Evolutionary conservation across 2,329 filamentous ascomycete species (phyloP), one percentile per base, ranked within the genome.

Genomic region (Rhynchosporium graminicola): DNA sequence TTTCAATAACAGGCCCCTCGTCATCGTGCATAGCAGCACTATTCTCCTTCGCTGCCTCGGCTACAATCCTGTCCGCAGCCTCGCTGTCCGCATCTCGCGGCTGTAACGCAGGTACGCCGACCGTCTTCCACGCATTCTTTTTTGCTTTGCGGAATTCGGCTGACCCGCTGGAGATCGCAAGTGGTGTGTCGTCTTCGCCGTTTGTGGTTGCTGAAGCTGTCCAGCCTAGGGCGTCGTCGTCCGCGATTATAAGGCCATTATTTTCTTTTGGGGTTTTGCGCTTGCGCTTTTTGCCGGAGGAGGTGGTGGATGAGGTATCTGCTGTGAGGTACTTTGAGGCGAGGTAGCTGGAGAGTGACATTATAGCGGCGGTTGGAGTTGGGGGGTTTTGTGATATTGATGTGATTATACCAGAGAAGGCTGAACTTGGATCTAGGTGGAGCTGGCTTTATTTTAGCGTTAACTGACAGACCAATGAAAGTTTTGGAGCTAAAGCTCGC

Each of bases 311-410:
- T 29, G 74, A 71, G 9, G 73, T 76, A 68, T 89, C 86, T 46
- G 87, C 86, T 1, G 83, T 90, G 56, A 99, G 87, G 75, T 99
- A 99, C 76, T 92, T 95, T 66, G 91, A 89, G 43, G 94, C 93
- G 42, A 99, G 85, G 73, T 98, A 99, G 73, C 87, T 87, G 63
- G 92, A 88, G 68, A 97, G 83, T 8, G 79, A 60, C 51, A 60
- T 60, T 7, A 47, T 60, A 38, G 38, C 38, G 29, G 36, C 20
- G 4, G n/a, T 13, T 54, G 20, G 10, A n/a, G n/a, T 8, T n/a
- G 42, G n/a, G 33, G 15, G 36, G 12, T 10, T 54, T 10, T 9
- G 20, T 9, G n/a, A 7, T 42, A 20, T 20, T 13, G 10, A 3
- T 3, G 51, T 54, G 36, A 54, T 54, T 29, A 36, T 6, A 36